phyloP scores from a whole-genome alignment of 805 yeast genomes.

The Saccharomycopsis oosterbeekiorum region DNA sequence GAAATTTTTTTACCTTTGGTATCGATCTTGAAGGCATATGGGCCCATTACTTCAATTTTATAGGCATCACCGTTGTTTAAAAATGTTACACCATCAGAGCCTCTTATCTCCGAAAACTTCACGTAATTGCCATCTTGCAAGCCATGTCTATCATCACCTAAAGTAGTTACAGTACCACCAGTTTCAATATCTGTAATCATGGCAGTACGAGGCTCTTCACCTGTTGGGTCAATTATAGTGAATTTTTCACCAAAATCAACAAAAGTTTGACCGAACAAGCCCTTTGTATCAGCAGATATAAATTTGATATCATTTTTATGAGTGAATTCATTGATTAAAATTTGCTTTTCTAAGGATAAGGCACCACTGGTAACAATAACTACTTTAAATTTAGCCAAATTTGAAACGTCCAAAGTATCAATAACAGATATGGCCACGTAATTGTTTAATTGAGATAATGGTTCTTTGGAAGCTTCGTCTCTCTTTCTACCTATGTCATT shows the following conservation, averaged over 20 bases:
- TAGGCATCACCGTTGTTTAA: conserved; percentile 66
- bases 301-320: conserved; percentile 68
- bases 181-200: conserved; percentile 81
- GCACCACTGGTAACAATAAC: conserved; percentile 71
- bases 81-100: conserved; percentile 39
- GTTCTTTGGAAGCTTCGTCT: conserved; percentile 58
- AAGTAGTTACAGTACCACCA: conserved; percentile 86
- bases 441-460: conserved; percentile 72
- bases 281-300: conserved; percentile 74
- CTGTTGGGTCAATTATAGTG: conserved; percentile 73
- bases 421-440: conserved; percentile 80
- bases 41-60: conserved; percentile 82
- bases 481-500: conserved; percentile 69
- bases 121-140: conserved; percentile 87
- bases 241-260: conserved; percentile 84
- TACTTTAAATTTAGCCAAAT: conserved; percentile 58
- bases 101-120: conserved; percentile 77
- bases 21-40: conserved; percentile 79
- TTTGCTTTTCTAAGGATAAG: conserved; percentile 58
- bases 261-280: conserved; percentile 80
- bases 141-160: conserved; percentile 89
- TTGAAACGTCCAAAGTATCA: conserved; percentile 41
- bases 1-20: conserved; percentile 41
- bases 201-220: conserved; percentile 86
- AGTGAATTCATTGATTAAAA: conserved; percentile 64